These are phyloP conservation scores for Epichloe uncinata DNA, from an alignment of 2,329 filamentous ascomycete genomes.

Conservation along the genomic window DNA sequence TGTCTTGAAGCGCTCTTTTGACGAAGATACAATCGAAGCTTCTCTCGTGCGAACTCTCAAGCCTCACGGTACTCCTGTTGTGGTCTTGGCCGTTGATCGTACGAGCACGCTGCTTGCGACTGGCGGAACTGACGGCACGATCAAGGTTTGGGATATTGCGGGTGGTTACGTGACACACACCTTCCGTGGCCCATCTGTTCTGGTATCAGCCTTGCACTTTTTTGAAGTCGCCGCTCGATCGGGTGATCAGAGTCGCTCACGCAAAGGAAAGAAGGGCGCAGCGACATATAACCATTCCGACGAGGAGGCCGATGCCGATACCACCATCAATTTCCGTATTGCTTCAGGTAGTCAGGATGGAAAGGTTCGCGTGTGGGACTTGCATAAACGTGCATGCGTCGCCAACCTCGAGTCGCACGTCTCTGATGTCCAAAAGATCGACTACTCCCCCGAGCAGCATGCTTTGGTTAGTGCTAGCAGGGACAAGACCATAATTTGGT, in stretches of 20 bases:
- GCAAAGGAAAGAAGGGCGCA: constrained; percentile 23
- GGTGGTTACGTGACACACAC: constrained; percentile 89
- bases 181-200: constrained; percentile 81
- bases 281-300: constrained; percentile 21
- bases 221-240: constrained; percentile 56
- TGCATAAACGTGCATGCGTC: constrained; percentile 67
- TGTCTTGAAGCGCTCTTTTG: constrained; percentile 47
- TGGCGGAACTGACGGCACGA: constrained; percentile 80
- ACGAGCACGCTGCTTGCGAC: constrained; percentile 86
- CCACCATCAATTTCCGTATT: constrained; percentile 53
- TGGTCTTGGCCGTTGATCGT: constrained; percentile 71
- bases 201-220: constrained; percentile 90
- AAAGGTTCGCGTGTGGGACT: constrained; percentile 81
- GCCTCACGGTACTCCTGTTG: constrained; percentile 79
- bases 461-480: constrained; percentile 71
- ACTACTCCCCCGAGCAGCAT: constrained; percentile 67
- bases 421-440: constrained; percentile 79
- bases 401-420: constrained; percentile 83
- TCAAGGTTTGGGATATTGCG: constrained; percentile 93
- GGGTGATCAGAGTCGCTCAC: constrained; percentile 11
- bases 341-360: constrained; percentile 92
- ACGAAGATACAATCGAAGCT: constrained; percentile 45
- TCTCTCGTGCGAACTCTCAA: constrained; percentile 70
- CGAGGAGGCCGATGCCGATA: constrained; percentile 27
- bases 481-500: constrained; percentile 89